These are phyloP conservation scores for Populus davidiana DNA, from an alignment of 345 rosid genomes.

Conservation along the genomic window DNA sequence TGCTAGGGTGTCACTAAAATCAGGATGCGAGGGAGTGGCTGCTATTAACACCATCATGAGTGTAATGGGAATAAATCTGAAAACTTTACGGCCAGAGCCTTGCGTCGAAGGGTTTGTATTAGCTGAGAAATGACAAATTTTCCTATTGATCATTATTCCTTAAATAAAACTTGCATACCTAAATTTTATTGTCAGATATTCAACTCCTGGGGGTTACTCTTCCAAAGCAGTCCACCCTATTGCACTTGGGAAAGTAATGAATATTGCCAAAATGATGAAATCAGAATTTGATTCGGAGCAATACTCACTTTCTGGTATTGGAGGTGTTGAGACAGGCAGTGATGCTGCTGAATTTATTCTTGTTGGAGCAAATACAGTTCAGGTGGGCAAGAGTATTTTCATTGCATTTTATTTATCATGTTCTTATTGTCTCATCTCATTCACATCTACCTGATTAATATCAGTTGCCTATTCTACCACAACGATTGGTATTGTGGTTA, in stretches of 20 bases:
- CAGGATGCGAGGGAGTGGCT: conserved; percentile 85
- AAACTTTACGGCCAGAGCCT: conserved; percentile 86
- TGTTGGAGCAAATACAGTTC: conserved; percentile 89
- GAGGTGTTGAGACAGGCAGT: conserved; percentile 90
- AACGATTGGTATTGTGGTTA: background rate
- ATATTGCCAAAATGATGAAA: conserved; percentile 83
- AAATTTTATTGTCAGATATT: conserved; percentile 53
- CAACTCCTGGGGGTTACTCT: conserved; percentile 98
- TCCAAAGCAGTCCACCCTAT: conserved; percentile 93
- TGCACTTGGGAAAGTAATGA: conserved; percentile 90
- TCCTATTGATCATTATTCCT: conserved; percentile 2
- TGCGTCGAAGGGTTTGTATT: conserved; percentile 90
- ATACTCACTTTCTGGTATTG: conserved; percentile 83
- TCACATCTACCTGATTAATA: background rate
- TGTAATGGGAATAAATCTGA: conserved; percentile 88
- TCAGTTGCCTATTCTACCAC: background rate
- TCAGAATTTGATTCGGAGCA: conserved; percentile 54
- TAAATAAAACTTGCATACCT: conserved; percentile 1
- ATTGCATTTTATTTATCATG: background rate
- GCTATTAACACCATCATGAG: conserved; percentile 97
- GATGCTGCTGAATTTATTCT: conserved; percentile 97
- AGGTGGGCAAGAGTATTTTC: conserved; percentile 43
- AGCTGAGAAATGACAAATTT: conserved; percentile 6
- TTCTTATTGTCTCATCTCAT: background rate
- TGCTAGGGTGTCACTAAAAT: conserved; percentile 71